Base-by-base conservation (phyloP, 345 rosid species). In the Turnera subulata region DNA sequence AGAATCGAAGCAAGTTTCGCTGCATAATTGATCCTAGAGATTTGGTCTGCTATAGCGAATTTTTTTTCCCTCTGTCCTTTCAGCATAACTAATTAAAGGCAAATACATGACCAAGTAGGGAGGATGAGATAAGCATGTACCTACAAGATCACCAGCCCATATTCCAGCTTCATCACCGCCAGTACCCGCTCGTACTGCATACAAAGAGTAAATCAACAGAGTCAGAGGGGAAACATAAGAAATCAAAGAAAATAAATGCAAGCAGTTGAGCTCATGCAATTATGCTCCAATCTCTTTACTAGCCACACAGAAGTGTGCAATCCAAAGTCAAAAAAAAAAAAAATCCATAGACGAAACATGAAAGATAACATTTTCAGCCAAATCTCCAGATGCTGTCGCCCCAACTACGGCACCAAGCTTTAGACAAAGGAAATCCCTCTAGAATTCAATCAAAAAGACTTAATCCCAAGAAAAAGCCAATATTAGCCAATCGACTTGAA, bases 131-230 rank as follows among this genome's bases (percentile, higher is more conserved):
- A 78, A 83, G 76, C 83, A 78, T 89, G 78, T 92, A 89, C 99
- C 97, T 89, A 93, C 97, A 93, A 93, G 99, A 85, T 93, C 99
- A 93, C 97, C 99, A 65, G 97, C 96, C 99, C 99, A 93, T 43
- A 89, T 13, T 65, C 94, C 99, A 80, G 99, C 99, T 74, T 93
- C 97, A 81, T 93, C 99, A 38, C 99, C 99, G 55, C 99, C 99
- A 59, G 99, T 84, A 70, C 99, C 97, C 59, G 97, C 99, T 79
- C 99, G 86, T 48, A 89, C 98, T 92, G 86, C 58, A 66, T 46
- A 78, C 59, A 29, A 53, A 45, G 60, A 60, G 39, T 22, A 38
- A 37, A 47, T 62, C 25, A 39, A 60, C 52, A 33, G 29, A 56
- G 55, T 37, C 1, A 1, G 40, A 13, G 12, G 45, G 33, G 26